Conservation (phyloP, 768 basidiomycete species). For the Lactifluus pinguis region DNA sequence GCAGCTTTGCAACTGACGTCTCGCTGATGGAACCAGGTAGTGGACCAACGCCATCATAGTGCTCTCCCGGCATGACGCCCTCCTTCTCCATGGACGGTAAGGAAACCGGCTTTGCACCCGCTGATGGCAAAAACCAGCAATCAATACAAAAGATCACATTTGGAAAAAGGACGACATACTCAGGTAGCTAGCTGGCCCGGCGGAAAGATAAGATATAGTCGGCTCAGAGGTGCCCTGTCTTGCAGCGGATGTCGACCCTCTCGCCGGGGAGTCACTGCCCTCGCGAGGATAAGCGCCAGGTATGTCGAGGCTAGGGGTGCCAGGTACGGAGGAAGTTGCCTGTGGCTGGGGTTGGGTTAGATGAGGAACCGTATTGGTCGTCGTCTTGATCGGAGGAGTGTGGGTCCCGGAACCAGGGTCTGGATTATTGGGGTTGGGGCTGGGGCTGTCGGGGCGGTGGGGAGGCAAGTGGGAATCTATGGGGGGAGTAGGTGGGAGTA, state of each 20-base stretch:
- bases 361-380: background rate
- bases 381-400: conserved; percentile 9
- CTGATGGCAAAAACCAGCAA: background rate
- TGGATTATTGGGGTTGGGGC: background rate
- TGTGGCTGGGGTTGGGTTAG: background rate
- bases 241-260: background rate
- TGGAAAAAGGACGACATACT: background rate
- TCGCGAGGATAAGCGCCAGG: conserved; percentile 14
- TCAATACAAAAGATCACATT: background rate
- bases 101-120: conserved; percentile 16
- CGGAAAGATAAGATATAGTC: background rate
- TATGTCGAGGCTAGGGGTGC: conserved; percentile 6
- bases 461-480: background rate
- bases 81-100: conserved; percentile 30
- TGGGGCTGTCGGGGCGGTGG: background rate
- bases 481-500: background rate
- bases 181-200: background rate
- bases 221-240: background rate
- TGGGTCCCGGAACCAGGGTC: background rate
- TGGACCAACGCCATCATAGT: conserved; percentile 36
- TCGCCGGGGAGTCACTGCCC: background rate
- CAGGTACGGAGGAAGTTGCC: background rate
- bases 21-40: conserved; percentile 41
- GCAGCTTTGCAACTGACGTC: conserved; percentile 38
- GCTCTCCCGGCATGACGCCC: conserved; percentile 28